A percentile compares a stretch with the other conserved stretches of the same genome.
These are phyloP conservation scores for Russula olivacea DNA, from an alignment of 768 basidiomycete genomes.

Conservation along the genomic window DNA sequence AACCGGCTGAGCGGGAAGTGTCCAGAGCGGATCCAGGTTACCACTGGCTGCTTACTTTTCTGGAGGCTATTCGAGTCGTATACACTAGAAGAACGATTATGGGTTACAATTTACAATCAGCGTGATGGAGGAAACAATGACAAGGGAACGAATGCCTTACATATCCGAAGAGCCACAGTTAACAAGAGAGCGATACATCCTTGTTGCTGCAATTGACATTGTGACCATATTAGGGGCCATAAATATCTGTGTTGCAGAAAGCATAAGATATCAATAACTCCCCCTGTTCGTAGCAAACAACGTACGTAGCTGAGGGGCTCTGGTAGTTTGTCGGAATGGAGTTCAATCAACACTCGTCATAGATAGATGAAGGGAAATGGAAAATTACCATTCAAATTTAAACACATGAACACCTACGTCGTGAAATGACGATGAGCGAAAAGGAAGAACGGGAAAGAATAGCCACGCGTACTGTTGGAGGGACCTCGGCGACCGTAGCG, in stretches of 20 bases:
- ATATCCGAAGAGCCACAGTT: neutral
- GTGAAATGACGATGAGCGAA: neutral
- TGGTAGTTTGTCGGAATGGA: neutral
- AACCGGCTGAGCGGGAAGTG: too few relatives aligned
- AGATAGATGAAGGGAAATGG: neutral
- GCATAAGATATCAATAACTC: neutral
- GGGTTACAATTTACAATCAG: neutral
- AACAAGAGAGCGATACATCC: neutral
- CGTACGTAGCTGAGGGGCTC: neutral
- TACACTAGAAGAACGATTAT: neutral
- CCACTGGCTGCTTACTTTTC: too few relatives aligned
- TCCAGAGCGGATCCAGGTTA: too few relatives aligned
- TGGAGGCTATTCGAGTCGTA: neutral
- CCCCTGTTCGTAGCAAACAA: neutral
- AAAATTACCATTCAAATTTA: constrained; percentile 7
- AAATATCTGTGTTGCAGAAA: neutral
- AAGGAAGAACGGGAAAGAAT: neutral
- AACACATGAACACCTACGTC: neutral
- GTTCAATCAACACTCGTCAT: neutral
- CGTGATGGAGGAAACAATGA: neutral
- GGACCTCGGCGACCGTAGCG: too few relatives aligned
- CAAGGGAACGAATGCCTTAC: neutral
- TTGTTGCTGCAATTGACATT: neutral
- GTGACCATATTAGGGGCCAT: neutral
- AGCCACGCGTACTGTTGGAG: too few relatives aligned